A percentile compares a stretch with the other conserved stretches of the same genome.
phyloP scores from a whole-genome alignment of 75 land plant species.

The Isoetes taiwanensis region DNA sequence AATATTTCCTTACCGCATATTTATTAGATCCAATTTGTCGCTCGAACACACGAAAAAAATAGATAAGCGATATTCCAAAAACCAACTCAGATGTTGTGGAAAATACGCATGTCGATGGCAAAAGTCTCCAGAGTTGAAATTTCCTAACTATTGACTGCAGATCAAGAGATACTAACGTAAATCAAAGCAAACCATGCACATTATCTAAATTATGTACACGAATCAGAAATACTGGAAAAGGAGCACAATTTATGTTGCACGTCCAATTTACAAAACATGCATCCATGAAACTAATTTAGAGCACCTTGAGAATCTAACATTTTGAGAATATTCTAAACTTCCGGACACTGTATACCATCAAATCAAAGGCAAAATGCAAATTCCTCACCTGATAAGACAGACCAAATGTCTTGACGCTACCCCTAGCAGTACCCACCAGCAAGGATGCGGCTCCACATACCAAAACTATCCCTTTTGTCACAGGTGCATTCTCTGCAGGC shows the following conservation, averaged over 20 bases:
- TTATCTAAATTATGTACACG: no score
- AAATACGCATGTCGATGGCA: slow-evolving; percentile 64
- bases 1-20: slow-evolving; percentile 52
- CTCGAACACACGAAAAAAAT: slow-evolving; percentile 96
- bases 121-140: slow-evolving; percentile 58
- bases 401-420: slow-evolving; percentile 35
- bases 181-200: no score
- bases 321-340: no score
- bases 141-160: slow-evolving; percentile 55
- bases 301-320: no score
- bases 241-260: no score
- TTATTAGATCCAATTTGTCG: slow-evolving; percentile 96
- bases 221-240: no score
- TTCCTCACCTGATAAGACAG: slow-evolving; percentile 88
- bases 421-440: slow-evolving; percentile 38
- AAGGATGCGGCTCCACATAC: slow-evolving; percentile 49
- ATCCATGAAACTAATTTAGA: no score
- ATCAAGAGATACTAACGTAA: not conserved
- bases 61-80: slow-evolving; percentile 82
- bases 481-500: slow-evolving; percentile 79
- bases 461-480: slow-evolving; percentile 53
- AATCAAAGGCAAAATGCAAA: no score
- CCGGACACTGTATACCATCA: no score
- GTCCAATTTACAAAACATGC: no score
- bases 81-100: slow-evolving; percentile 89